phyloP scores from a whole-genome alignment of 1,139 yeast genomes.

The Nakaseomyces uthaithaninus region DNA sequence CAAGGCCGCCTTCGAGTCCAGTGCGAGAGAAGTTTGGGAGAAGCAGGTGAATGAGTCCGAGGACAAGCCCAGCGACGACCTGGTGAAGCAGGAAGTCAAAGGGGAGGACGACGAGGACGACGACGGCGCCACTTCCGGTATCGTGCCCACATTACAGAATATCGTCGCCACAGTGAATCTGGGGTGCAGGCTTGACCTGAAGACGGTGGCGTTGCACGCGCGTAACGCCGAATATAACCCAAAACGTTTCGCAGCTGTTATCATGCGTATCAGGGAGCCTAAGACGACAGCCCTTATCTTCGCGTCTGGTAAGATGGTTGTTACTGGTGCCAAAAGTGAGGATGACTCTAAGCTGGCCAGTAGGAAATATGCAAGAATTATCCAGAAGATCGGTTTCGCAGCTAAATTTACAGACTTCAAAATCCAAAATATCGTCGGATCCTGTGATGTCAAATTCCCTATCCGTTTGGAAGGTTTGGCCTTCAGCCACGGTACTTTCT shows the following conservation, averaged over 20 bases:
- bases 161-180: constrained; percentile 96
- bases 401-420: constrained; percentile 95
- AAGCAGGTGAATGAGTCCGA: constrained; percentile 21
- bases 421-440: constrained; percentile 97
- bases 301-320: constrained; percentile 99
- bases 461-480: constrained; percentile 96
- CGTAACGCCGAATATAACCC: constrained; percentile 99
- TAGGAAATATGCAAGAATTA: constrained; percentile 94
- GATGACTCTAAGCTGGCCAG: constrained; percentile 97
- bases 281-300: constrained; percentile 95
- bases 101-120: constrained; percentile 27
- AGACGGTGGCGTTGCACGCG: constrained; percentile 96
- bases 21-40: constrained; percentile 34
- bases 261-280: constrained; percentile 98
- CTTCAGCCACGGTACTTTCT: constrained; percentile 97
- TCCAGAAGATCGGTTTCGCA: constrained; percentile 94
- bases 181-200: constrained; percentile 90
- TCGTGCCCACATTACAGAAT: constrained; percentile 92
- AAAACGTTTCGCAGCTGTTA: constrained; percentile 97
- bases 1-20: constrained; percentile 31
- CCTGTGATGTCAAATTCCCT: constrained; percentile 96
- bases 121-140: constrained; percentile 76
- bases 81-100: constrained; percentile 13
- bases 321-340: constrained; percentile 97
- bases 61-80: constrained; percentile 7